These are phyloP conservation scores for Cryptococcus sp. DNA, from an alignment of 1,284 basidiomycete species.

Conservation along the genomic window DNA sequence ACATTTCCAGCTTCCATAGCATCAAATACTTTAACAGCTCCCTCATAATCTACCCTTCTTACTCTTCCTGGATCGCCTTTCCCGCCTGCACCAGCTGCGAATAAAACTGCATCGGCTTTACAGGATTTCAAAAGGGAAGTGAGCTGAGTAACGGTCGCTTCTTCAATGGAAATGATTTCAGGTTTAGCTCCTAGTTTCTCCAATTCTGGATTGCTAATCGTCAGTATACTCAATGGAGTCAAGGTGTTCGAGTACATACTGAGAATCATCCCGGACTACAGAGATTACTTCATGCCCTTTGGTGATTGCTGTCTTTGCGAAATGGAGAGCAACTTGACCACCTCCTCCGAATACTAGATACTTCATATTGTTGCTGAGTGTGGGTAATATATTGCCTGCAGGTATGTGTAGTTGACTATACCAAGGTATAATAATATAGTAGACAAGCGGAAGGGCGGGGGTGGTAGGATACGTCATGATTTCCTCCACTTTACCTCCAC, in stretches of 20 bases:
- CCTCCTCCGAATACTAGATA: slow-evolving; percentile 45
- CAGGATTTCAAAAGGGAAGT: slow-evolving; percentile 53
- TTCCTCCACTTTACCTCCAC: no score
- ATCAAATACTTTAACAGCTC: slow-evolving; percentile 67
- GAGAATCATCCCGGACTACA: slow-evolving; percentile 54
- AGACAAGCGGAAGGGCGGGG: no score
- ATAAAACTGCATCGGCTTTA: slow-evolving; percentile 58
- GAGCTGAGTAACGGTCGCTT: slow-evolving; percentile 54
- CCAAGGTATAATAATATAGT: background rate
- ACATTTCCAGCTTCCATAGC: slow-evolving; percentile 58
- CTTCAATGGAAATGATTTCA: slow-evolving; percentile 60
- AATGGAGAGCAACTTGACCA: slow-evolving; percentile 54
- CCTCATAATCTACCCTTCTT: slow-evolving; percentile 64
- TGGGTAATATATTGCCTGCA: background rate
- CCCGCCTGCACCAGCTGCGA: slow-evolving; percentile 65
- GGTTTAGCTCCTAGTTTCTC: slow-evolving; percentile 53
- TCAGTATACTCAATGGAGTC: no score
- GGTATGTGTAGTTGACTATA: background rate
- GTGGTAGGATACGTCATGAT: no score
- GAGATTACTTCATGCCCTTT: slow-evolving; percentile 54
- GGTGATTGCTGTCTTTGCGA: slow-evolving; percentile 53
- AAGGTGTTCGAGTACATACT: slow-evolving; percentile 27
- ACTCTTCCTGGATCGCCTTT: slow-evolving; percentile 62
- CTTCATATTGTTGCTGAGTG: slow-evolving; percentile 13
- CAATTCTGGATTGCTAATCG: slow-evolving; percentile 50